Evolutionary conservation across 306 rosid species (phyloP).

Genomic region (Cotoneaster glaucophyllus): DNA sequence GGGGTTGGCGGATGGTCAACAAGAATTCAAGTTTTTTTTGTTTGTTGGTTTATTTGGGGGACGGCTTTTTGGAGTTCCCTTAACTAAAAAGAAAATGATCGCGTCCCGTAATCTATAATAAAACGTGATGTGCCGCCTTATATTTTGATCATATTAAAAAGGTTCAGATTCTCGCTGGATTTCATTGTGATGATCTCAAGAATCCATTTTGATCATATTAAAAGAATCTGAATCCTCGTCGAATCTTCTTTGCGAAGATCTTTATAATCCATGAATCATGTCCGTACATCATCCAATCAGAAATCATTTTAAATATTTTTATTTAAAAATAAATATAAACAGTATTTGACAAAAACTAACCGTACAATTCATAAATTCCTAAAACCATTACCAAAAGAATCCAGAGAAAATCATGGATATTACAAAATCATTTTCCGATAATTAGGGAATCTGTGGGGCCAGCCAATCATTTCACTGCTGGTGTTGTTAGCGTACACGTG

Average conservation of each 20-base stretch:
- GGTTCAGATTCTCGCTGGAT: accelerated
- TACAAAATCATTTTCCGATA: neutral
- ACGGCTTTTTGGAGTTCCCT: neutral
- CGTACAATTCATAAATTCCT: accelerated
- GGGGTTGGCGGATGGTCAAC: neutral
- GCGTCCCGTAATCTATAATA: no score
- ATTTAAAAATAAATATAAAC: no score
- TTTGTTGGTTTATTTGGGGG: neutral
- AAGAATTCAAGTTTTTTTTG: neutral
- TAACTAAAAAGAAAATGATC: neutral
- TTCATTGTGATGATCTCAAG: accelerated
- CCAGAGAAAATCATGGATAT: no score
- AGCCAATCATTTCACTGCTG: neutral
- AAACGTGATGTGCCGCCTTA: accelerated
- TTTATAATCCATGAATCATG: accelerated
- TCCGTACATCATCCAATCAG: accelerated
- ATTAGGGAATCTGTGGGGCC: neutral
- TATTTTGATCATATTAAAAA: no score
- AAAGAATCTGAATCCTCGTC: accelerated
- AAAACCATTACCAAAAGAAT: accelerated
- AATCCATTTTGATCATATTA: no score
- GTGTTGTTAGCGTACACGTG: neutral
- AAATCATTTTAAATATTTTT: no score
- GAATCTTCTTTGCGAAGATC: no score
- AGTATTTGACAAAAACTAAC: no score